Conservation (phyloP, 495 filamentous ascomycete genomes). For the Talaromyces stipitatus region DNA sequence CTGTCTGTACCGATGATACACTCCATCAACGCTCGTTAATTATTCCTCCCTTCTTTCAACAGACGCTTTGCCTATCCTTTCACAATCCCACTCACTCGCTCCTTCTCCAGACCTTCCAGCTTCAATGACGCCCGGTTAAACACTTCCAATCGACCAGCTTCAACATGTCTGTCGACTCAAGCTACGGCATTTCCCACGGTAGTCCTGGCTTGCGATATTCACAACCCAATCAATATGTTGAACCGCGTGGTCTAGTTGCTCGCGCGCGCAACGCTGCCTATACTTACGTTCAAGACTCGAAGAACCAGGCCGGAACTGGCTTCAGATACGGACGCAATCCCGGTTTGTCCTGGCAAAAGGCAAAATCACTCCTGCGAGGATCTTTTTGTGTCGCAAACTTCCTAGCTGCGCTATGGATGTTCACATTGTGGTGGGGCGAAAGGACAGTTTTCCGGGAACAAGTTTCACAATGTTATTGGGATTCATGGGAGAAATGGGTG, state of each 20-base stretch:
- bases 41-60: background rate
- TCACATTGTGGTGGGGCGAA: slow-evolving; percentile 82
- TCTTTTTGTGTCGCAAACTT: slow-evolving; percentile 56
- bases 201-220: slow-evolving; percentile 13
- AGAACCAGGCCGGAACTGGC: background rate
- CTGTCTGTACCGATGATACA: background rate
- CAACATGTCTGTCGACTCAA: slow-evolving; percentile 17
- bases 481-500: slow-evolving; percentile 89
- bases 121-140: background rate
- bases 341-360: slow-evolving; percentile 11
- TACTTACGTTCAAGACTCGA: slow-evolving; percentile 8
- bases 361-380: slow-evolving; percentile 8
- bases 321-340: slow-evolving; percentile 2
- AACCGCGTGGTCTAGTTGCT: slow-evolving; percentile 14
- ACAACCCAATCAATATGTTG: background rate
- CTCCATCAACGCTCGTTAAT: background rate
- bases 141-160: background rate
- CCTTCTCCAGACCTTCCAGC: background rate
- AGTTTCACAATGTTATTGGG: slow-evolving; percentile 71
- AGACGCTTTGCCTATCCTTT: background rate
- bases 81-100: background rate
- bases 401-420: slow-evolving; percentile 65
- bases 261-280: slow-evolving; percentile 17
- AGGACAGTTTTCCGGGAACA: slow-evolving; percentile 61
- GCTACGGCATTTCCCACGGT: slow-evolving; percentile 29